A percentile compares a stretch with the other conserved stretches of the same genome.
phyloP scores from a whole-genome alignment of 768 basidiomycete species.

The Lactarius quietus region DNA sequence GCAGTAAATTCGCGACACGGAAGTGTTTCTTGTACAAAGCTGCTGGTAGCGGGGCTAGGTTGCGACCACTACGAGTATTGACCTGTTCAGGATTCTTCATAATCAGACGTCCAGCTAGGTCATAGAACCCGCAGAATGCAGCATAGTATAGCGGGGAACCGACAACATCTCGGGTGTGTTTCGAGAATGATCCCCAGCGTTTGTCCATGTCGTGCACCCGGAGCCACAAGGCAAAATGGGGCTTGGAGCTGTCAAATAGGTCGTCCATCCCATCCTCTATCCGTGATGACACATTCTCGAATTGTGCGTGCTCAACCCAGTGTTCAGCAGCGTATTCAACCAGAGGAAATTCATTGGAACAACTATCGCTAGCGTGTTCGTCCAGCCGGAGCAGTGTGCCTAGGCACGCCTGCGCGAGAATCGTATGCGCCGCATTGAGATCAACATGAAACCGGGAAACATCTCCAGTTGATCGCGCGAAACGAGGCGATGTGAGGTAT shows the following conservation, averaged over 20 bases:
- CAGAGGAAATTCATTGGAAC: neutral
- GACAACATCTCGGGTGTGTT: too few species aligned
- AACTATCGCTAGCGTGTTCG: neutral
- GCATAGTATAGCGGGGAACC: neutral
- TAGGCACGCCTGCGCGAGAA: neutral
- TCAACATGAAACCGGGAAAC: too few species aligned
- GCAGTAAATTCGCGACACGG: neutral
- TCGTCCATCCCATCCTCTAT: too few species aligned
- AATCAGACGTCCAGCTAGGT: neutral
- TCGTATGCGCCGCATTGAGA: neutral
- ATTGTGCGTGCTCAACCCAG: too few species aligned
- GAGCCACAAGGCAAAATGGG: too few species aligned
- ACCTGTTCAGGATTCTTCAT: neutral
- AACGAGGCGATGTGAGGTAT: too few species aligned
- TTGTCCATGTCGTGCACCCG: too few species aligned
- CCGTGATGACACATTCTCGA: too few species aligned
- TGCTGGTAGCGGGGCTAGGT: neutral
- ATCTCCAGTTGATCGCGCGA: too few species aligned
- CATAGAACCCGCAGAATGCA: neutral
- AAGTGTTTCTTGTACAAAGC: neutral
- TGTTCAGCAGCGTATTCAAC: neutral
- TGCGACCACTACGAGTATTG: neutral
- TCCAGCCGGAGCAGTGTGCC: neutral
- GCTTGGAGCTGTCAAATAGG: too few species aligned
- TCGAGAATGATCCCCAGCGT: too few species aligned